phyloP scores from a whole-genome alignment of 176 grass and related monocot species.

The Carex scoparia region DNA sequence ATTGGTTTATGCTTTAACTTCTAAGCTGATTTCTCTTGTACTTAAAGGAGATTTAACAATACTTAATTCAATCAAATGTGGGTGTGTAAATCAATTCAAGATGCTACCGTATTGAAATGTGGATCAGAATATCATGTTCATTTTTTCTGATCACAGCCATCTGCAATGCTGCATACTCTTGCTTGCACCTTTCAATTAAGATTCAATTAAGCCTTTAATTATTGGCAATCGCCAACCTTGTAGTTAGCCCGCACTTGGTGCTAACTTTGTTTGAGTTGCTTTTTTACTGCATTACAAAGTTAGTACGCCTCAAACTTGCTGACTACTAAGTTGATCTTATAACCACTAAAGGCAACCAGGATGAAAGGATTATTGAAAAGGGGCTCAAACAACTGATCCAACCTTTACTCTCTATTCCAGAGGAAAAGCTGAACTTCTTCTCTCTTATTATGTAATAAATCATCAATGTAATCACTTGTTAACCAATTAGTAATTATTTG shows the following conservation, averaged over 20 bases:
- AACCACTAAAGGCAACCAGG: not conserved
- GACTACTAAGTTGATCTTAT: not conserved
- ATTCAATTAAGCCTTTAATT: not conserved
- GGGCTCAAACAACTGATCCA: not conserved
- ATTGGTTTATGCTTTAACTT: constrained; percentile 8
- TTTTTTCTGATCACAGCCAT: not conserved
- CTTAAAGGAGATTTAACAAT: constrained; percentile 2
- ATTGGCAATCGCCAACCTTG: not conserved
- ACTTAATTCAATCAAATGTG: not conserved
- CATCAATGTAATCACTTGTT: not conserved
- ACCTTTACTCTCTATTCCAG: not conserved
- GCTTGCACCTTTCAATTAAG: not conserved
- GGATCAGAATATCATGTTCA: not conserved
- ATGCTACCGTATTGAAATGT: not conserved
- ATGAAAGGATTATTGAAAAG: not conserved
- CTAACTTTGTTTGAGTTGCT: not conserved
- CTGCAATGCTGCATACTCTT: not conserved
- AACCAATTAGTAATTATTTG: not conserved
- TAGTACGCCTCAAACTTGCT: constrained; percentile 6
- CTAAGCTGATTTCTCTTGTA: not conserved
- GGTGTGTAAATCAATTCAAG: not conserved
- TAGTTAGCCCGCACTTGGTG: not conserved
- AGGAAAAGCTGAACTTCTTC: not conserved
- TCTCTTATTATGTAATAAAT: not conserved
- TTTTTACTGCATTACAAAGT: not conserved